Evolutionary conservation across 306 rosid genomes (phyloP).

Genomic region (Biancaea sappan): DNA sequence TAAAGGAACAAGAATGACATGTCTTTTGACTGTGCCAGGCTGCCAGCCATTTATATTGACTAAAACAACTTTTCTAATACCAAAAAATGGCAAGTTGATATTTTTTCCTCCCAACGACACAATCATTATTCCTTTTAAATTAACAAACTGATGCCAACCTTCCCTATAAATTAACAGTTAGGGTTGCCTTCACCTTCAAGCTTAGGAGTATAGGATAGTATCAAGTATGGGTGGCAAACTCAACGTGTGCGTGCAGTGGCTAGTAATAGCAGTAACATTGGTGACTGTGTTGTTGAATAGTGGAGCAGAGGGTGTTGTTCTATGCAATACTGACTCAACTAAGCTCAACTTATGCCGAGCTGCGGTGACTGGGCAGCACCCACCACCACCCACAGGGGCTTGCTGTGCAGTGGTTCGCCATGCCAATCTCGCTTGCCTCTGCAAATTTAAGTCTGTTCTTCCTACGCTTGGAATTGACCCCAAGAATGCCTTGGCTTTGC

Average conservation of each 20-base stretch:
- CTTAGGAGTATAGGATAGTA: no score
- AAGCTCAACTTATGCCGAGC: constrained; percentile 42
- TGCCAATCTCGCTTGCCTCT: constrained; percentile 54
- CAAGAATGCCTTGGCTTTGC: constrained; percentile 59
- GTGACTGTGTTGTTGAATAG: constrained; percentile 37
- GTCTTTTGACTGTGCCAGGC: no score
- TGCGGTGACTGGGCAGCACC: constrained; percentile 50
- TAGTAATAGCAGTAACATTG: constrained; percentile 23
- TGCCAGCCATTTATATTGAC: no score
- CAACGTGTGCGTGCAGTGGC: constrained; percentile 28
- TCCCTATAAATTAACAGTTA: no score
- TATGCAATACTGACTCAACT: constrained; percentile 48
- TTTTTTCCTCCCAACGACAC: no score
- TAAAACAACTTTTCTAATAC: no score
- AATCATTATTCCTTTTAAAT: no score
- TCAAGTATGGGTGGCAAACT: no score
- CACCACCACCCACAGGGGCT: constrained; percentile 38
- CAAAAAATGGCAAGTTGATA: no score
- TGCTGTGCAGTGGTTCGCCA: constrained; percentile 54
- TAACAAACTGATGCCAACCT: no score
- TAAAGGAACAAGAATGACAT: no score
- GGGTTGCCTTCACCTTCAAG: no score
- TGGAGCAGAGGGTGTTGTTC: constrained; percentile 16
- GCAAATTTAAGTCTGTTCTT: constrained; percentile 45
- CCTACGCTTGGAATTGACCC: constrained; percentile 53